Evolutionary conservation across 148 eudicot genomes (phyloP), one percentile per base, ranked within the genome.

Genomic region (Simmondsia chinensis): DNA sequence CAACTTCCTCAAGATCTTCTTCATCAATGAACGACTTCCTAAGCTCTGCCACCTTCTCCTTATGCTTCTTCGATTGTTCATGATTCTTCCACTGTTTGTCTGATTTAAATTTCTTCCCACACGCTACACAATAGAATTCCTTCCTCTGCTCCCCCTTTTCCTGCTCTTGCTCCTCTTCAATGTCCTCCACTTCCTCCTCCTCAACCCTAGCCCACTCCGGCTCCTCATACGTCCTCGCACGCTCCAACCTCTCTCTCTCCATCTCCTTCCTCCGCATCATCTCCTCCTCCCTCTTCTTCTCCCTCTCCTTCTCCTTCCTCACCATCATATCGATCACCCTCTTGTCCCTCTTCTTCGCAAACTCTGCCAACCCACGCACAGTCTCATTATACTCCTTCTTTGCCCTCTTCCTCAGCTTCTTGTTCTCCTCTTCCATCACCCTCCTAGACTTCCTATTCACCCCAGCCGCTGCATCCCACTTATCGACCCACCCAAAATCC

Each of bases 11-110:
- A 21, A 40, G 14, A 30, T 6, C 54, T 11, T 76, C 94, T 54
- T 91, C 95, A 47, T 79, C 70, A 0, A 46, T 59, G 43, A 74
- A 85, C 12, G 76, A 70, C 40, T 72, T 82, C 60, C 74, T 79
- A 69, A 91, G 64, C 55, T 86, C 83, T 1, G 79, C 86, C 52
- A 91, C 87, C 71, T 66, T 86, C 59, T 91, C 95, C 71, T 86
- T 91, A 52, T 91, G 99, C 57, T 91, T 91, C 71, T 73, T 91
- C 1, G 96, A 86, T 64, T 91, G 79, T 65, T 91, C 99, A 19
- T 91, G 99, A 64, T 91, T 91, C 65, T 65, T 82, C 96, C 99
- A 91, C 50, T 91, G 99, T 61, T 86, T 91, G 30, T 91, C 96
- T 13, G 89, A 82, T 71, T 77, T 91, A 60, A 91, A 91, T 69